Evolutionary conservation across 495 filamentous ascomycete genomes (phyloP).

Genomic region (Penicillium malachiteum): DNA sequence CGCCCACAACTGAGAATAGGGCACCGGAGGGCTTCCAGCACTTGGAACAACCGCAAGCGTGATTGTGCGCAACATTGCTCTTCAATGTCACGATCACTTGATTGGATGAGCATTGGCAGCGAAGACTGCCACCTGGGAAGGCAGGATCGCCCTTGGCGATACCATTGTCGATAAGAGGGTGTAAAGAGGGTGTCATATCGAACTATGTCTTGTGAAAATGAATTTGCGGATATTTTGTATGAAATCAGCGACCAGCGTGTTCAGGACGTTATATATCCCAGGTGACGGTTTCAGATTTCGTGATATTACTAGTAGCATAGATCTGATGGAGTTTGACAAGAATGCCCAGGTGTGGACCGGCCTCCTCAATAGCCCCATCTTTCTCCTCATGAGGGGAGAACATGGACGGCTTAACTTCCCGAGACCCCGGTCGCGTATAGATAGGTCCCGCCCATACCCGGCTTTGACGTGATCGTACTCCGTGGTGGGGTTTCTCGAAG

Average conservation of each 20-base stretch:
- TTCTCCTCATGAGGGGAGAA: constrained; percentile 9
- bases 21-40: constrained; percentile 60
- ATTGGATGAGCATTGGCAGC: constrained; percentile 51
- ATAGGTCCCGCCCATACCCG: neutral
- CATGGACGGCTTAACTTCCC: neutral
- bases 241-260: neutral
- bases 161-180: constrained; percentile 60
- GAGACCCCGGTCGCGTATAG: neutral
- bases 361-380: neutral
- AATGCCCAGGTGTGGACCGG: neutral
- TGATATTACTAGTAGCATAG: no score
- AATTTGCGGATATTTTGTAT: neutral
- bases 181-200: constrained; percentile 44
- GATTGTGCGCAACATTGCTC: constrained; percentile 59
- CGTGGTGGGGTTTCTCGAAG: constrained; percentile 2
- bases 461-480: neutral
- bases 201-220: neutral
- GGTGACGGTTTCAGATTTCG: no score
- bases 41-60: constrained; percentile 64
- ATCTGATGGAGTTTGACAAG: no score
- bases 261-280: no score
- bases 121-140: constrained; percentile 53
- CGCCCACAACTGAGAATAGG: constrained; percentile 60
- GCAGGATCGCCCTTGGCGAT: constrained; percentile 41
- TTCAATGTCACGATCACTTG: constrained; percentile 51